Evolutionary conservation across 2,329 filamentous ascomycete species (phyloP), one percentile per base, ranked within the genome.

Genomic region (Penicillium sp.): DNA sequence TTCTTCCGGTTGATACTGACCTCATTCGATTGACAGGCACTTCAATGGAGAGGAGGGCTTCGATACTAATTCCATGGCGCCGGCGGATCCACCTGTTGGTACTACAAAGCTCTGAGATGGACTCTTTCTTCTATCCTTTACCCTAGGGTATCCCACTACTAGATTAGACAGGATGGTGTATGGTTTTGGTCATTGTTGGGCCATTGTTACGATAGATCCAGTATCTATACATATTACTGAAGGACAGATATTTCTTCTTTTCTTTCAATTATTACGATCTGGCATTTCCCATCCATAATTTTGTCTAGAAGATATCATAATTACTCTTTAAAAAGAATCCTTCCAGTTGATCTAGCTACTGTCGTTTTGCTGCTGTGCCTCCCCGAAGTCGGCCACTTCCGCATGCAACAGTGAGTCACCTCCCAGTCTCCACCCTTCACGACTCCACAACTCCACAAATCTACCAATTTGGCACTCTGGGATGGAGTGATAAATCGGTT

Each of bases 11-110:
- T 49, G 52, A 53, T 55, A 28, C 39, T 53, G 39, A 51, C 18
- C 10, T 21, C 2, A 14, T 16, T 7, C 51, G 4, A 28, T 50
- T 31, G 19, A 2, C 44, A 76, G 73, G 77, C 76, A 79, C 57
- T 79, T 79, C 52, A 71, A 71, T 58, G 77, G 77, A 1, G 77
- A 79, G 46, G 77, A 79, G 63, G 72, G 71, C 26, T 79, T 79
- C 58, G 72, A 77, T 65, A 67, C 66, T n/a, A 67, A 67, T 5
- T 61, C 67, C 13, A 69, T 73, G 68, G 54, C 61, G 39, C 58
- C 60, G 14, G 55, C 67, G 39, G 70, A 63, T 8, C 34, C 34
- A 19, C 19, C 59, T 44, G 34, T 19, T 37, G 11, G 36, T 29
- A 16, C 40, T 28, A 33, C 42, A 9, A 45, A 45, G 28, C 9